A percentile compares a stretch with the other conserved stretches of the same genome.
Conservation (phyloP, 345 rosid species). For the Capsella bursapastoris region DNA sequence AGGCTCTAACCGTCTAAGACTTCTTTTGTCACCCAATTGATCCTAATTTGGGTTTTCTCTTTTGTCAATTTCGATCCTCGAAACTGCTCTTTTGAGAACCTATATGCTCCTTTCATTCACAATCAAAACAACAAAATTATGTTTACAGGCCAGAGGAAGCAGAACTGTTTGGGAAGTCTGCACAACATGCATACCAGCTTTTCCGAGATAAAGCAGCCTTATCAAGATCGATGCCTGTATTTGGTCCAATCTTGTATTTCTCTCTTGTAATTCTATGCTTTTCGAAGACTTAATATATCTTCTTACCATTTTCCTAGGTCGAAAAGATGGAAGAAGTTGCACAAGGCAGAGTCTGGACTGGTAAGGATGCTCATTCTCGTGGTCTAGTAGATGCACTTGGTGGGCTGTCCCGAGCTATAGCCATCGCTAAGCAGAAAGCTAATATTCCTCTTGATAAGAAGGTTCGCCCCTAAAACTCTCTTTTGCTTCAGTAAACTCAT, state of each 20-base stretch:
- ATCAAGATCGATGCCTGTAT: conserved; percentile 87
- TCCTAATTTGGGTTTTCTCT: background rate
- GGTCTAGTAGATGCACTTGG: conserved; percentile 91
- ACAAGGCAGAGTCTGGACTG: conserved; percentile 99
- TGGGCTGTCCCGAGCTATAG: conserved; percentile 85
- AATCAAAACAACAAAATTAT: conserved; percentile 21
- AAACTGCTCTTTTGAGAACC: conserved; percentile 18
- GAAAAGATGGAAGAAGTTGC: conserved; percentile 94
- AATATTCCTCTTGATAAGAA: conserved; percentile 67
- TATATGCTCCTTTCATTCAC: conserved; percentile 6
- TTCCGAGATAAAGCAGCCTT: conserved; percentile 92
- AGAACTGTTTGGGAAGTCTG: conserved; percentile 81
- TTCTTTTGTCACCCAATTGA: conserved; percentile 4
- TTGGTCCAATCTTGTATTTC: conserved; percentile 33
- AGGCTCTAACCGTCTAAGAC: background rate
- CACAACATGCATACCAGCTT: conserved; percentile 76
- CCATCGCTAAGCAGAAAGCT: conserved; percentile 84
- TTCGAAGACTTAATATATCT: conserved; percentile 3
- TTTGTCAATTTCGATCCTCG: conserved; percentile 10
- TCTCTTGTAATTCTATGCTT: conserved; percentile 5
- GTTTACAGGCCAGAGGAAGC: conserved; percentile 85
- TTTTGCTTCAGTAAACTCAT: conserved; percentile 16
- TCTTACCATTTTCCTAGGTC: conserved; percentile 49
- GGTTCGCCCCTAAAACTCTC: conserved; percentile 44
- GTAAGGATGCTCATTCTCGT: conserved; percentile 79